Percentiles rank a stretch among this genome's conserved stretches.
phyloP scores from a whole-genome alignment of 2,329 filamentous ascomycete species.

The Colletotrichum sp. region DNA sequence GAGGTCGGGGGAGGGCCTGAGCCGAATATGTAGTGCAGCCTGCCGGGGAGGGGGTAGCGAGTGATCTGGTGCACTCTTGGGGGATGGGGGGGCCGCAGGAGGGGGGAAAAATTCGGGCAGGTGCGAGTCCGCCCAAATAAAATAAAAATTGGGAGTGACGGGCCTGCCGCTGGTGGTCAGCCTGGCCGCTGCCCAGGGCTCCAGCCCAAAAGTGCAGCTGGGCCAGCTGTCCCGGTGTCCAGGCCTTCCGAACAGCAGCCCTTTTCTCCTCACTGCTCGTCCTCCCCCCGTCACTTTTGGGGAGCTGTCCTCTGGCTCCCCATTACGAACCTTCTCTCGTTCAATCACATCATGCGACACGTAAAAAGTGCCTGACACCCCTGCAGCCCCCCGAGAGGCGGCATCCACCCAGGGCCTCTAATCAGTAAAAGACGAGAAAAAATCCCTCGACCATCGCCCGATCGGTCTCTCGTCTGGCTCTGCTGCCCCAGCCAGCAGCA shows the following conservation, averaged over 20 bases:
- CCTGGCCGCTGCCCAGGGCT: not conserved
- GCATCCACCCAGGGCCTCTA: constrained; percentile 18
- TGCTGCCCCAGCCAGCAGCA: not conserved
- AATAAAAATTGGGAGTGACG: not conserved
- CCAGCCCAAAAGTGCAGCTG: not conserved
- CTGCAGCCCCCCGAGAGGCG: constrained; percentile 9
- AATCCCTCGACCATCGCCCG: constrained; percentile 3
- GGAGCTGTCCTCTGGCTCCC: not conserved
- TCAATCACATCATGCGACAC: constrained; percentile 21
- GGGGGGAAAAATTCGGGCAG: constrained; percentile 28
- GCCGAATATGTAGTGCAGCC: constrained; percentile 21
- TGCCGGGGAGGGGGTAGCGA: constrained; percentile 16
- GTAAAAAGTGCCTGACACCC: constrained; percentile 9
- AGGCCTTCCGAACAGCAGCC: not conserved
- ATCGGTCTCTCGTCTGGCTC: constrained; percentile 2
- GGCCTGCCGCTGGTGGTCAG: not conserved
- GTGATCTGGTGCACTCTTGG: constrained; percentile 14
- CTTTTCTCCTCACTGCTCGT: not conserved
- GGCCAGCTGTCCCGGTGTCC: not conserved
- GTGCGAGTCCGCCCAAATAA: constrained; percentile 29
- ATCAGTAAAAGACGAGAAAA: constrained; percentile 10
- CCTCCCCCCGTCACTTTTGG: not conserved
- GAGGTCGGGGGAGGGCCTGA: constrained; percentile 24
- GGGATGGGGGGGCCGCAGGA: not conserved
- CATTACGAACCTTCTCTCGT: constrained; percentile 1